These are phyloP conservation scores for Naganishia randhawae DNA, from an alignment of 768 basidiomycete species.

Conservation along the genomic window DNA sequence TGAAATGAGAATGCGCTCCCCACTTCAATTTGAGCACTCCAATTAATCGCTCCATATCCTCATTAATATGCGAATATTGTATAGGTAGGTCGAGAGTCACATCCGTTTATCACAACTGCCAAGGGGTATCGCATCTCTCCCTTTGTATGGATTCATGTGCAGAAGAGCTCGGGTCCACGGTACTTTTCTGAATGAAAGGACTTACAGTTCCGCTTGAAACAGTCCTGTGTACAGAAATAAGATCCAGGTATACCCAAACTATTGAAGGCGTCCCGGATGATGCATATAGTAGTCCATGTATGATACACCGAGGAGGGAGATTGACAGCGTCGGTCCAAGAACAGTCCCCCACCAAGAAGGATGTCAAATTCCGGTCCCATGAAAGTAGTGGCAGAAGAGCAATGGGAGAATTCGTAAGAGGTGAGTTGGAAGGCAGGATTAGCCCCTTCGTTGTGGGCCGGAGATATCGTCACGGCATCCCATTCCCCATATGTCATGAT, in stretches of 20 bases:
- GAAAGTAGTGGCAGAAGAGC: too few species aligned
- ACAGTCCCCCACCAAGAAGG: too few species aligned
- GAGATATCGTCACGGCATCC: not conserved
- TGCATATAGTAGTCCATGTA: not conserved
- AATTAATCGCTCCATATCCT: too few species aligned
- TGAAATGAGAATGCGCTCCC: not conserved
- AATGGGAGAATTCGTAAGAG: not conserved
- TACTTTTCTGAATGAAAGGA: not conserved
- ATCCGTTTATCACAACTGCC: not conserved
- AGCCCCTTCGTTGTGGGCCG: not conserved
- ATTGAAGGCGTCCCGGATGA: not conserved
- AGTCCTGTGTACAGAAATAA: conserved; percentile 84
- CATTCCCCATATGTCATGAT: conserved; percentile 59
- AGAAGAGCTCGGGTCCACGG: not conserved
- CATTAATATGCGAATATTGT: too few species aligned
- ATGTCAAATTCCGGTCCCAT: too few species aligned
- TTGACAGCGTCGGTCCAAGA: too few species aligned
- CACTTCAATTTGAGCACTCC: not conserved
- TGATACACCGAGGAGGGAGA: conserved; percentile 13
- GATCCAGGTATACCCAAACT: conserved; percentile 52
- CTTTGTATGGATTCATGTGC: not conserved
- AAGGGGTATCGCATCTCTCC: not conserved
- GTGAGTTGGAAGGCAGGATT: not conserved
- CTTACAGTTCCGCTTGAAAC: conserved; percentile 93
- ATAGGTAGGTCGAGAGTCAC: not conserved